Percentiles rank a stretch among this genome's conserved stretches.
phyloP scores from a whole-genome alignment of 202 grass and related monocot genomes.

The Sporobolus alterniflorus region DNA sequence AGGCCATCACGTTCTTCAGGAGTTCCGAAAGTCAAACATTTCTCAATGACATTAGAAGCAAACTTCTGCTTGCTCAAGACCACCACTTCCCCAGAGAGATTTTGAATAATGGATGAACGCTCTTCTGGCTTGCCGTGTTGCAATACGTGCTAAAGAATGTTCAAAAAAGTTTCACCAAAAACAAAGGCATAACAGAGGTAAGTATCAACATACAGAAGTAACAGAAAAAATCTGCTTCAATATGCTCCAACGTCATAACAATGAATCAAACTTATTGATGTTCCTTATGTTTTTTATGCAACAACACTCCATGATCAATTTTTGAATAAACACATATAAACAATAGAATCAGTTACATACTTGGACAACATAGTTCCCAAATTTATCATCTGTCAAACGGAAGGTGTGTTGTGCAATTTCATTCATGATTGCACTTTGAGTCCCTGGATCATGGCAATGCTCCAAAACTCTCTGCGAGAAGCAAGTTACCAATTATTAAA shows the following conservation, averaged over 20 bases:
- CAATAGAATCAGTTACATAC: constrained; percentile 36
- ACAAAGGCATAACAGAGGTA: not conserved
- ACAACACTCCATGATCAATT: not conserved
- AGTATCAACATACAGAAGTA: not conserved
- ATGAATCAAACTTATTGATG: not conserved
- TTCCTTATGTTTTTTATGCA: not conserved
- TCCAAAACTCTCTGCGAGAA: constrained; percentile 69
- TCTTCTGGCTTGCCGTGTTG: constrained; percentile 62
- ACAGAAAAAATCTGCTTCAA: not conserved
- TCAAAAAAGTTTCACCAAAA: not conserved
- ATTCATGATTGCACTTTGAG: constrained; percentile 66
- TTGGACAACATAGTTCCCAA: constrained; percentile 91
- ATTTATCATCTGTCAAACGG: constrained; percentile 73
- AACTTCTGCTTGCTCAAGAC: constrained; percentile 70
- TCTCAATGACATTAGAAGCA: constrained; percentile 80
- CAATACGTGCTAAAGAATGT: constrained; percentile 57
- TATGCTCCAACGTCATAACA: not conserved
- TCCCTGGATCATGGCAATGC: constrained; percentile 58
- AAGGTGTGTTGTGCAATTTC: constrained; percentile 62
- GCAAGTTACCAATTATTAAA: not conserved
- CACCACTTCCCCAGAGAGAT: constrained; percentile 56
- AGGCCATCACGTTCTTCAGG: constrained; percentile 56
- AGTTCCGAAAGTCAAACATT: constrained; percentile 56
- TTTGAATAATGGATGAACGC: constrained; percentile 56
- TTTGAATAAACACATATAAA: constrained; percentile 3